Percentiles rank a stretch among this genome's conserved stretches.
Conservation (phyloP, 129 eudicot species). For the Calendula officinalis region DNA sequence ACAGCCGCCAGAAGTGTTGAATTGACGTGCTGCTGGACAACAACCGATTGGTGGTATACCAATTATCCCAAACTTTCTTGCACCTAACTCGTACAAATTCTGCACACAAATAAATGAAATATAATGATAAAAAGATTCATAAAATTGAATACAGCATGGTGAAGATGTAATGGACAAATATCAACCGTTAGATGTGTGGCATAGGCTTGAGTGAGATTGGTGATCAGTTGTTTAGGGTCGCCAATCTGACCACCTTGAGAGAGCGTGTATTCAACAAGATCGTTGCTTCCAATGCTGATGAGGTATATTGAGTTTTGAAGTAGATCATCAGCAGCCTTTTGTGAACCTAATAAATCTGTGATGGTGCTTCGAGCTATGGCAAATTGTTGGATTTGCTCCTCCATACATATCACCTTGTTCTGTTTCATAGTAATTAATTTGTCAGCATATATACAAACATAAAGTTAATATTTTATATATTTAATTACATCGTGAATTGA, state of each 20-base stretch:
- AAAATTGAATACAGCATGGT: too few species aligned
- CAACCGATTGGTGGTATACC: constrained; percentile 51
- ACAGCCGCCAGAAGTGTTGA: constrained; percentile 32
- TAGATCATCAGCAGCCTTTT: constrained; percentile 23
- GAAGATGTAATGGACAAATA: background rate
- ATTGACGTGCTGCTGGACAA: constrained; percentile 33
- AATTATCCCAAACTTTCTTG: constrained; percentile 44
- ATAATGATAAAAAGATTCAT: background rate
- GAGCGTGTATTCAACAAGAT: constrained; percentile 33
- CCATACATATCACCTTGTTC: constrained; percentile 34
- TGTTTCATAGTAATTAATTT: constrained; percentile 8
- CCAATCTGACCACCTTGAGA: background rate
- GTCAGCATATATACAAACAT: too few species aligned
- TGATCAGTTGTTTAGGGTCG: constrained; percentile 6
- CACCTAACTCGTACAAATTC: constrained; percentile 46
- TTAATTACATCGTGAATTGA: too few species aligned
- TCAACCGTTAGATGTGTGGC: constrained; percentile 36
- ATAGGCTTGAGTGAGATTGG: constrained; percentile 28
- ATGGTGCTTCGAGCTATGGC: constrained; percentile 29
- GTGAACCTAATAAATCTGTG: constrained; percentile 25
- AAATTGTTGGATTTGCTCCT: constrained; percentile 46
- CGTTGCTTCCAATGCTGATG: constrained; percentile 58
- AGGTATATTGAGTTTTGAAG: constrained; percentile 37
- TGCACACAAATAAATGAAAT: constrained; percentile 16
- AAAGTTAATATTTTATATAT: too few species aligned